Evolutionary conservation across 129 eudicot genomes (phyloP).

Genomic region (Silybum marianum): DNA sequence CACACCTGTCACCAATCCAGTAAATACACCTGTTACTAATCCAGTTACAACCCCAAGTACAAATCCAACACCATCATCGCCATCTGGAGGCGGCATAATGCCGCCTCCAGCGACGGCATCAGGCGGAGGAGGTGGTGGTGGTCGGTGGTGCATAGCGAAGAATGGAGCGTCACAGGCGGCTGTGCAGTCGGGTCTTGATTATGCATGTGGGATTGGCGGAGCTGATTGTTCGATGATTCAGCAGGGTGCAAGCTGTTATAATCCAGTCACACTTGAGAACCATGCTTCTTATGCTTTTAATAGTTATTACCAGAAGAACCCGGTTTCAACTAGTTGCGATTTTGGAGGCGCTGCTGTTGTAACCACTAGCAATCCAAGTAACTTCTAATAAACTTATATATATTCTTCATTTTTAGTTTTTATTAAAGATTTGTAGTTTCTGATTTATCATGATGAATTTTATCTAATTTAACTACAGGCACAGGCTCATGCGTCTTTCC

Average conservation of each 20-base stretch:
- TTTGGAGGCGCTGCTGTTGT: conserved; percentile 79
- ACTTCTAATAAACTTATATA: conserved; percentile 1
- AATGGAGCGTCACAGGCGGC: conserved; percentile 58
- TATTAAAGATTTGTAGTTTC: not conserved
- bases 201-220: conserved; percentile 89
- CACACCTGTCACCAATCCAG: conserved; percentile 47
- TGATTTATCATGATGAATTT: conserved; percentile 4
- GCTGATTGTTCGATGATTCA: conserved; percentile 90
- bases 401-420: not conserved
- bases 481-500: conserved; percentile 73
- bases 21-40: not conserved
- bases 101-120: conserved; percentile 33
- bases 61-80: conserved; percentile 28
- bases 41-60: conserved; percentile 27
- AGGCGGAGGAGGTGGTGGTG: conserved; percentile 45
- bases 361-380: conserved; percentile 88
- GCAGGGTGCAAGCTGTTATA: conserved; percentile 74
- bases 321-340: conserved; percentile 76
- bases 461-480: conserved; percentile 44
- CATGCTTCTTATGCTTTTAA: conserved; percentile 96
- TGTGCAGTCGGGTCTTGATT: conserved; percentile 81
- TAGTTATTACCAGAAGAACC: conserved; percentile 85
- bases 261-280: conserved; percentile 68
- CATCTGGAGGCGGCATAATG: conserved; percentile 32
- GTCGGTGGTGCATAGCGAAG: conserved; percentile 89